Percentiles rank a stretch among this genome's conserved stretches.
Evolutionary conservation across 2,329 filamentous ascomycete species (phyloP).

Genomic region (Chrysoporthe deuterocubensis): DNA sequence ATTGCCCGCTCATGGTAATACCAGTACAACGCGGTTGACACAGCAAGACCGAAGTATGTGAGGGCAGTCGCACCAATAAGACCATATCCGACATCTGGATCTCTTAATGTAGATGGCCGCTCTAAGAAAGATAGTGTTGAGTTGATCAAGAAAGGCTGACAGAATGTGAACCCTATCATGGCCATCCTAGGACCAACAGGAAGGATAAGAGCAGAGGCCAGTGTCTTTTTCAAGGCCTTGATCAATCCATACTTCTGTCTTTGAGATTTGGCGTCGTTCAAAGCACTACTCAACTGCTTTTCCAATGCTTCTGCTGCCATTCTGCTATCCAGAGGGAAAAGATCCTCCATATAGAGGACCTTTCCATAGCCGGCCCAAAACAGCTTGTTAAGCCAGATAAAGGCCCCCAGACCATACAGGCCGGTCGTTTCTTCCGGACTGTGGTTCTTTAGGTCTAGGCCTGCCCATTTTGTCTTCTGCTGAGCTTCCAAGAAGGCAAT

Average conservation of each 20-base stretch:
- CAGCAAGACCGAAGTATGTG: conserved; percentile 40
- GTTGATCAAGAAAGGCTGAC: conserved; percentile 49
- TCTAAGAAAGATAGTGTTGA: conserved; percentile 41
- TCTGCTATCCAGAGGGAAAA: conserved; percentile 36
- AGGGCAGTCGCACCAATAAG: conserved; percentile 39
- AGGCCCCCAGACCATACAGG: conserved; percentile 37
- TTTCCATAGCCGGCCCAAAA: conserved; percentile 39
- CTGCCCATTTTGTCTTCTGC: conserved; percentile 44
- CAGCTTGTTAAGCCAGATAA: conserved; percentile 39
- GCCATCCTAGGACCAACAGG: conserved; percentile 44
- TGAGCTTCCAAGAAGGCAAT: conserved; percentile 45
- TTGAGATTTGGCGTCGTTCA: conserved; percentile 26
- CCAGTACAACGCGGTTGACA: conserved; percentile 40
- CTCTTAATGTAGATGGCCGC: conserved; percentile 27
- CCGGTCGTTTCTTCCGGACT: conserved; percentile 42
- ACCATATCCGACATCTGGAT: conserved; percentile 38
- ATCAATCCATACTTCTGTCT: conserved; percentile 36
- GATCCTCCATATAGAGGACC: conserved; percentile 38
- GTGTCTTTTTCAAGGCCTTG: conserved; percentile 36
- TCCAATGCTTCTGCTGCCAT: conserved; percentile 33
- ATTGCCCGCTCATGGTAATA: conserved; percentile 36
- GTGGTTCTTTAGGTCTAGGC: conserved; percentile 43
- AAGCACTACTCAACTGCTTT: conserved; percentile 13
- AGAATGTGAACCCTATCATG: conserved; percentile 46
- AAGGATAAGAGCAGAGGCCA: conserved; percentile 39